These are phyloP conservation scores for Xylariomycetidae sp. DNA, from an alignment of 2,329 filamentous ascomycete genomes.

Conservation along the genomic window DNA sequence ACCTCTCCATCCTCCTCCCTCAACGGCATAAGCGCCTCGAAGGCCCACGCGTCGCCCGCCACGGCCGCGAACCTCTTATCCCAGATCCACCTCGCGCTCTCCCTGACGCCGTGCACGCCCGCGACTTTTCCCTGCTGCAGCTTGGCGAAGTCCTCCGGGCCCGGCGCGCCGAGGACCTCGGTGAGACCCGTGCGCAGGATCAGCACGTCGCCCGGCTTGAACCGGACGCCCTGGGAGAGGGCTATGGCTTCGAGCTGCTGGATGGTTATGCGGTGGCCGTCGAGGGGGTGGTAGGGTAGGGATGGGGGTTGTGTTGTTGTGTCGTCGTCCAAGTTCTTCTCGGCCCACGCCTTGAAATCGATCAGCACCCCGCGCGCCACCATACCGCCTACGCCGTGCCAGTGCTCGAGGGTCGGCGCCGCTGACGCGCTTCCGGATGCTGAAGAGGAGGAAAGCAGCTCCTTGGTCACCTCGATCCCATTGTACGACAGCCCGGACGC, in stretches of 20 bases:
- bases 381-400: conserved; percentile 47
- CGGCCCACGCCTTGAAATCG: conserved; percentile 40
- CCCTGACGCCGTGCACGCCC: conserved; percentile 41
- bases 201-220: conserved; percentile 62
- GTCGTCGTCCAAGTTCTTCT: conserved; percentile 19
- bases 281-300: conserved; percentile 51
- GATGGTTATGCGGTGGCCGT: conserved; percentile 47
- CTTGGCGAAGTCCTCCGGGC: conserved; percentile 29
- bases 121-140: conserved; percentile 24
- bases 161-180: conserved; percentile 49
- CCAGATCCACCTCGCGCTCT: conserved; percentile 62
- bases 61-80: conserved; percentile 65
- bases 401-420: conserved; percentile 40
- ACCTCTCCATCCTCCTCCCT: conserved; percentile 34
- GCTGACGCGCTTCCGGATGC: conserved; percentile 26
- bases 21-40: conserved; percentile 59
- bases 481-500: conserved; percentile 45
- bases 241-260: conserved; percentile 55
- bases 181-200: conserved; percentile 61
- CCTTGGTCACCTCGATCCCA: conserved; percentile 34
- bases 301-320: conserved; percentile 4
- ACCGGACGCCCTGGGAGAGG: conserved; percentile 55
- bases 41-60: conserved; percentile 57
- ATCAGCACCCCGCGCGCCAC: conserved; percentile 53
- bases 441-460: conserved; percentile 24